Evolutionary conservation across 1,139 yeast species (phyloP).

Genomic region (Magnusiomyces suaveolens): DNA sequence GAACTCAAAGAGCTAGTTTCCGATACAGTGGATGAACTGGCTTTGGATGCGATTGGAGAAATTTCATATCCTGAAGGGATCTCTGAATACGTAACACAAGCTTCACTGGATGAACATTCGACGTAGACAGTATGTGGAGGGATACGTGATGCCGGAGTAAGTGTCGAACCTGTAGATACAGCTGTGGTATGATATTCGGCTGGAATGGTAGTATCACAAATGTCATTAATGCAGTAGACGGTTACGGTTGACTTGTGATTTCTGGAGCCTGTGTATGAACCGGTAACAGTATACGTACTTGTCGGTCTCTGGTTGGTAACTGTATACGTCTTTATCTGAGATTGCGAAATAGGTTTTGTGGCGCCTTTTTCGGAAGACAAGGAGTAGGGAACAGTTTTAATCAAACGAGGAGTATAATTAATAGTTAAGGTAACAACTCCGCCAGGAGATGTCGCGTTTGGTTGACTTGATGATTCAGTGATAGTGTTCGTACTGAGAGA

Average conservation of each 20-base stretch:
- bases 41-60: not conserved
- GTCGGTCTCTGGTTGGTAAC: not conserved
- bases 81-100: not conserved
- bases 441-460: not conserved
- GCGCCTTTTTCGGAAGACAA: not conserved
- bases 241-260: not conserved
- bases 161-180: not conserved
- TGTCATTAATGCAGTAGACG: not conserved
- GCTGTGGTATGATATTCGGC: not conserved
- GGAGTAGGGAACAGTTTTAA: not conserved
- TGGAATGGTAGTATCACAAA: not conserved
- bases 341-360: not conserved
- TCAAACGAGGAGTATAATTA: not conserved
- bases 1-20: not conserved
- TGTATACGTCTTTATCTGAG: not conserved
- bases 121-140: not conserved
- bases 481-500: not conserved
- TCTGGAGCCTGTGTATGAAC: not conserved
- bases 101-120: not conserved
- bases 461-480: not conserved
- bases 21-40: not conserved
- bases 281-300: not conserved
- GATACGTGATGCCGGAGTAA: not conserved
- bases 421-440: not conserved
- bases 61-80: not conserved